Conservation (phyloP, 2,329 filamentous ascomycete genomes). For the Fusarium keratoplasticum region DNA sequence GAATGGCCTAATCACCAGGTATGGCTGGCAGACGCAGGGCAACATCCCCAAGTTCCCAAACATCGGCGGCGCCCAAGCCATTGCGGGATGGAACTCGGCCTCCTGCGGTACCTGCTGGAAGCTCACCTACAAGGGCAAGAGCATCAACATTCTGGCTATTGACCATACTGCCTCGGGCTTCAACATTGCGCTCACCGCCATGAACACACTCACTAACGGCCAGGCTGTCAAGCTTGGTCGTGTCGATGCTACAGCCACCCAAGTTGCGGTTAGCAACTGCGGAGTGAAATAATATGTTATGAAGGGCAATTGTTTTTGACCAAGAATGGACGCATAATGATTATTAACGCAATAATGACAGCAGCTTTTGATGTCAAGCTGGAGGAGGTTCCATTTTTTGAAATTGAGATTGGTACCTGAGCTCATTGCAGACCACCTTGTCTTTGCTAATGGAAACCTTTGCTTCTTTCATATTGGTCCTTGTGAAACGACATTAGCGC, state of each 20-base stretch:
- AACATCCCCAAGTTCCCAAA: conserved; percentile 63
- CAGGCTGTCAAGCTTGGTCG: conserved; percentile 63
- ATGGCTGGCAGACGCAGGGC: conserved; percentile 67
- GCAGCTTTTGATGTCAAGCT: background rate
- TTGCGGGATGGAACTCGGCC: conserved; percentile 67
- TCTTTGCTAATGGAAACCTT: background rate
- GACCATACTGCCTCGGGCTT: conserved; percentile 62
- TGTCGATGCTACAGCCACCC: conserved; percentile 60
- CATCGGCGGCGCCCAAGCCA: conserved; percentile 64
- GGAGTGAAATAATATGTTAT: conserved; percentile 11
- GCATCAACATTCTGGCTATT: conserved; percentile 66
- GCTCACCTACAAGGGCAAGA: conserved; percentile 62
- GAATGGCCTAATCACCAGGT: conserved; percentile 73
- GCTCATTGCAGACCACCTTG: background rate
- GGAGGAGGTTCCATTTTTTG: background rate
- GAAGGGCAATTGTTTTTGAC: background rate
- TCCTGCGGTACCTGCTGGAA: conserved; percentile 70
- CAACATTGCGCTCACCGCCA: conserved; percentile 65
- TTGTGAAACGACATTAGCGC: too few relatives aligned
- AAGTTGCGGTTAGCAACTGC: conserved; percentile 60
- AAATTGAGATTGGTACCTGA: background rate
- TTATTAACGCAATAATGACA: background rate
- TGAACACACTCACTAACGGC: conserved; percentile 66
- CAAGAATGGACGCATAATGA: background rate
- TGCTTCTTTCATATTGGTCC: background rate